Conservation (phyloP, 2,329 filamentous ascomycete species). For the Emydomyces testavorans region DNA sequence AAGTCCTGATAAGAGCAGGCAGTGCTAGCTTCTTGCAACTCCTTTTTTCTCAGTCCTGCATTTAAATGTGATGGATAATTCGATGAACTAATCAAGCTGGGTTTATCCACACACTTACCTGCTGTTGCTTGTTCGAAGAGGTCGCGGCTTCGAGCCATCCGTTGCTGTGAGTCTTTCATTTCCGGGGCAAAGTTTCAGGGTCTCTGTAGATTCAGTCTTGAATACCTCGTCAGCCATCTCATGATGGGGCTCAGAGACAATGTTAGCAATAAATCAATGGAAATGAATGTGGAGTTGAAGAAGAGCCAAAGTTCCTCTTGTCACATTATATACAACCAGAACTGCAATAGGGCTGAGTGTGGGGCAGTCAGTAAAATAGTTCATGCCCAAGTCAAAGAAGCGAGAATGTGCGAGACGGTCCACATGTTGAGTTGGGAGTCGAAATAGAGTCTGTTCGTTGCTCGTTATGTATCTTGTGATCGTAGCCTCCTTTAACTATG, state of each 20-base stretch:
- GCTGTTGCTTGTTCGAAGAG: conserved; percentile 1
- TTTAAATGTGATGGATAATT: neutral
- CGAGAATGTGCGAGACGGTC: neutral
- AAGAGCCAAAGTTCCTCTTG: neutral
- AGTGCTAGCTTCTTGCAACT: neutral
- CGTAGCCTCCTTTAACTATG: neutral
- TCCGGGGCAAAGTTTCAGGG: conserved; percentile 1
- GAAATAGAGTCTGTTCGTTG: no score
- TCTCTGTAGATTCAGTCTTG: conserved; percentile 1
- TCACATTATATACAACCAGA: neutral
- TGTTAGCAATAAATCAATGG: neutral
- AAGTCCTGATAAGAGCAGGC: neutral
- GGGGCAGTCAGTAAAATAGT: neutral
- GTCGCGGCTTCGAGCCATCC: neutral
- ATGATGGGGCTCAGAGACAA: conserved; percentile 6
- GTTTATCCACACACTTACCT: neutral
- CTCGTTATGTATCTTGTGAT: conserved; percentile 4
- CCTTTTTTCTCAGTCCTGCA: neutral
- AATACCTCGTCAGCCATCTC: conserved; percentile 10
- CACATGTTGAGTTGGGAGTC: no score
- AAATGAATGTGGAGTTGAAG: neutral
- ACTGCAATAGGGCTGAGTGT: conserved; percentile 11
- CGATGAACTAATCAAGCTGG: neutral
- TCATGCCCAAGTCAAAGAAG: conserved; percentile 5
- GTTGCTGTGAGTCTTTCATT: neutral